Percentiles rank a stretch among this genome's conserved stretches.
phyloP scores from a whole-genome alignment of 148 eudicot genomes.

The Agrostemma githago region DNA sequence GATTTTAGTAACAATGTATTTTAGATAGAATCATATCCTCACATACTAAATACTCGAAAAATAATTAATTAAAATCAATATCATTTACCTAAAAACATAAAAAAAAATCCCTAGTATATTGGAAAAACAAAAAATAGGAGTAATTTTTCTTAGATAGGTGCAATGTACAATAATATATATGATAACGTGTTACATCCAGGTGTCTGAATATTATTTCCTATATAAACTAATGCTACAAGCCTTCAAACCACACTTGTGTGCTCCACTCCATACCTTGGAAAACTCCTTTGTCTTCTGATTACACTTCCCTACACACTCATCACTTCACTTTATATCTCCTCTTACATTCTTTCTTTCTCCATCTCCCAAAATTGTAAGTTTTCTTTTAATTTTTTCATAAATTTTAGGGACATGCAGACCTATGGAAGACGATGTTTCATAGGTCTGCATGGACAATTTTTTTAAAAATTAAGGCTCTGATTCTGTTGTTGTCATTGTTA shows the following conservation, averaged over 20 bases:
- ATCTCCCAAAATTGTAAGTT: conserved; percentile 5
- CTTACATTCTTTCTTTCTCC: background rate
- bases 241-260: background rate
- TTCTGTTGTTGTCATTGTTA: background rate
- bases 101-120: background rate
- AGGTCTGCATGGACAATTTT: background rate
- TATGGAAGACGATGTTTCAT: background rate
- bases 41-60: too few relatives aligned
- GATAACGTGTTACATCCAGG: too few relatives aligned
- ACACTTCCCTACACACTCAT: background rate
- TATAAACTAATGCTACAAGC: background rate
- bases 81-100: background rate
- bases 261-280: background rate
- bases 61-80: too few relatives aligned
- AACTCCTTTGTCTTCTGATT: background rate
- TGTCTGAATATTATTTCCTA: background rate
- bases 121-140: too few relatives aligned
- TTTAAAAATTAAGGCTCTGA: too few relatives aligned
- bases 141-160: too few relatives aligned
- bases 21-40: too few relatives aligned
- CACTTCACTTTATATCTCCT: conserved; percentile 4
- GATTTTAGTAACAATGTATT: too few relatives aligned
- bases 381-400: background rate
- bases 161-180: too few relatives aligned
- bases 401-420: background rate